Percentiles rank a stretch among this genome's conserved stretches.
These are phyloP conservation scores for Alloteropsis semialata DNA, from an alignment of 176 grass and related monocot species.

Conservation along the genomic window DNA sequence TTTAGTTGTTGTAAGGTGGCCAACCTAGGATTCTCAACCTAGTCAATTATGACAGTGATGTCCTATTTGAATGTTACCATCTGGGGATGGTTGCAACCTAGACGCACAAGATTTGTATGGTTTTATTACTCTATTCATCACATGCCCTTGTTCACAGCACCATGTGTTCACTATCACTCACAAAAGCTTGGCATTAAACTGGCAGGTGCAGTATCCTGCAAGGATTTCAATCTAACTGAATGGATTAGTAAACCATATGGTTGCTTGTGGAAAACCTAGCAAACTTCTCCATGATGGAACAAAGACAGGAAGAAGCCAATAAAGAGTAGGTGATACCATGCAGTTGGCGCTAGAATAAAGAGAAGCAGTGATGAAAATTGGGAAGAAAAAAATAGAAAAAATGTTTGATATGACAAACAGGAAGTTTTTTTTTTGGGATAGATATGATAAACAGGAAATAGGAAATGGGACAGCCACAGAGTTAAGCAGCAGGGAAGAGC, in stretches of 20 bases:
- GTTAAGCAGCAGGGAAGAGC: not conserved
- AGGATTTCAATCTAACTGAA: not conserved
- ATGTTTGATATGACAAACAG: not conserved
- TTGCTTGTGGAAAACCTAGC: conserved; percentile 10
- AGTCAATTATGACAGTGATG: not conserved
- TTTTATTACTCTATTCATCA: not conserved
- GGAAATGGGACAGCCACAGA: not conserved
- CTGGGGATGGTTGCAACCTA: conserved; percentile 9
- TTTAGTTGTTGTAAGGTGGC: not conserved
- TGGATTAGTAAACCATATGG: not conserved
- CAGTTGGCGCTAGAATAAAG: not conserved
- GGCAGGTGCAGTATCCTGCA: not conserved
- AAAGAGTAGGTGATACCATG: not conserved
- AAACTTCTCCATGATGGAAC: conserved; percentile 8
- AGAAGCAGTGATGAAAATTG: not conserved
- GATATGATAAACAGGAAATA: not conserved
- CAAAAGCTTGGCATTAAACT: conserved; percentile 9
- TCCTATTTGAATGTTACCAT: not conserved
- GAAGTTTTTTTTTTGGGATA: too few species aligned
- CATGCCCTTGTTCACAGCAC: not conserved
- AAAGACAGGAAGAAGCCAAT: not conserved
- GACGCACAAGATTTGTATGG: not conserved
- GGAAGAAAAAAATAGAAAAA: not conserved
- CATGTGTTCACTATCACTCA: not conserved
- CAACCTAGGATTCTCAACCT: not conserved